Evolutionary conservation across 148 eudicot species (phyloP).

Genomic region (Nepenthes mirabilis): DNA sequence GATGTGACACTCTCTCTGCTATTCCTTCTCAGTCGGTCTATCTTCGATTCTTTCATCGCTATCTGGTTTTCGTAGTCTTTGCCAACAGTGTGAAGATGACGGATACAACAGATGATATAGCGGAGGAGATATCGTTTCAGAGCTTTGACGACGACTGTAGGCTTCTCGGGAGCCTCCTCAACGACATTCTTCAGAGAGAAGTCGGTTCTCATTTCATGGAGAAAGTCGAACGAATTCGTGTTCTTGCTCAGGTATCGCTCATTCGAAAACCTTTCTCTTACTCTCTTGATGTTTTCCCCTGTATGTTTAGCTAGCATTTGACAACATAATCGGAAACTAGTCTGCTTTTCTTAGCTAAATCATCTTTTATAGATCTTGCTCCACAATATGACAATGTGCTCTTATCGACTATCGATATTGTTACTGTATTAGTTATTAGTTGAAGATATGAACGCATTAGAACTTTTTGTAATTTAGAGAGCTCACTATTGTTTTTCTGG

Average conservation of each 20-base stretch:
- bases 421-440: too few relatives aligned
- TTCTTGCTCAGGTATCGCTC: not conserved
- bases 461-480: too few relatives aligned
- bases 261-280: not conserved
- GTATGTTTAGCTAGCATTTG: not conserved
- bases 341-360: too few relatives aligned
- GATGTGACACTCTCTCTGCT: too few relatives aligned
- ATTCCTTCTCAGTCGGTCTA: too few relatives aligned
- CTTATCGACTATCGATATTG: too few relatives aligned
- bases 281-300: not conserved
- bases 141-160: slow-evolving; percentile 75
- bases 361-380: too few relatives aligned
- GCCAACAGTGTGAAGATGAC: slow-evolving; percentile 13
- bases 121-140: slow-evolving; percentile 82
- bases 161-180: slow-evolving; percentile 60
- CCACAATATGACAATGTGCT: too few relatives aligned
- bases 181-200: slow-evolving; percentile 66
- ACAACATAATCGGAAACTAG: too few relatives aligned
- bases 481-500: too few relatives aligned
- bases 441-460: too few relatives aligned
- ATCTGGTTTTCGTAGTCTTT: not conserved
- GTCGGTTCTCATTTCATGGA: slow-evolving; percentile 46
- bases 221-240: slow-evolving; percentile 34
- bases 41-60: not conserved
- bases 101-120: slow-evolving; percentile 80